Percentiles rank a stretch among this genome's conserved stretches.
Evolutionary conservation across 306 rosid genomes (phyloP).

Genomic region (Canavalia gladiata): DNA sequence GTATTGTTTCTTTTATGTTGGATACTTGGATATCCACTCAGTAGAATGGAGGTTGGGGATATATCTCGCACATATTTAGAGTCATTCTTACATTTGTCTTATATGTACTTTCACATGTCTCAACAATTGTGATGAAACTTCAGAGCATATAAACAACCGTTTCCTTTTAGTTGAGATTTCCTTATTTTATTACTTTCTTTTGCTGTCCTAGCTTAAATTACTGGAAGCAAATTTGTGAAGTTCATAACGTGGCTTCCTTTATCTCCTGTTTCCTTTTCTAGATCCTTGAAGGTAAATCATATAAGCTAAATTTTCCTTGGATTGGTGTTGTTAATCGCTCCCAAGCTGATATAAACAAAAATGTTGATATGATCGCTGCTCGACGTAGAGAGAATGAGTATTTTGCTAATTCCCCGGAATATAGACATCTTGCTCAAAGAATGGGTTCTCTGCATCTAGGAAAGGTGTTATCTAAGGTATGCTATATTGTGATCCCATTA

Average conservation of each 20-base stretch:
- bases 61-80: constrained; percentile 3
- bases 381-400: constrained; percentile 94
- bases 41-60: constrained; percentile 15
- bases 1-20: constrained; percentile 26
- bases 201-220: constrained; percentile 1
- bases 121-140: constrained; percentile 9
- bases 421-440: constrained; percentile 88
- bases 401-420: constrained; percentile 80
- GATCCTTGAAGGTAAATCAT: constrained; percentile 81
- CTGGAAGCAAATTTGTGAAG: constrained; percentile 1
- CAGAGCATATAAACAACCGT: constrained; percentile 22
- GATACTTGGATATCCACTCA: constrained; percentile 25
- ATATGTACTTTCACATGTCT: constrained; percentile 12
- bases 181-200: background rate
- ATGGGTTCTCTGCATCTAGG: constrained; percentile 99
- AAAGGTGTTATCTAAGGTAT: constrained; percentile 92
- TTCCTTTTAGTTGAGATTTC: constrained; percentile 42
- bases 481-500: constrained; percentile 25
- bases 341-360: constrained; percentile 96
- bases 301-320: constrained; percentile 92
- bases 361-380: constrained; percentile 99
- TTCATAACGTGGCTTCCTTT: constrained; percentile 18
- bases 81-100: constrained; percentile 28
- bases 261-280: constrained; percentile 26
- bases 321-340: constrained; percentile 98